Evolutionary conservation across 257 asterid genomes (phyloP).

Genomic region (Solanum arcanum): DNA sequence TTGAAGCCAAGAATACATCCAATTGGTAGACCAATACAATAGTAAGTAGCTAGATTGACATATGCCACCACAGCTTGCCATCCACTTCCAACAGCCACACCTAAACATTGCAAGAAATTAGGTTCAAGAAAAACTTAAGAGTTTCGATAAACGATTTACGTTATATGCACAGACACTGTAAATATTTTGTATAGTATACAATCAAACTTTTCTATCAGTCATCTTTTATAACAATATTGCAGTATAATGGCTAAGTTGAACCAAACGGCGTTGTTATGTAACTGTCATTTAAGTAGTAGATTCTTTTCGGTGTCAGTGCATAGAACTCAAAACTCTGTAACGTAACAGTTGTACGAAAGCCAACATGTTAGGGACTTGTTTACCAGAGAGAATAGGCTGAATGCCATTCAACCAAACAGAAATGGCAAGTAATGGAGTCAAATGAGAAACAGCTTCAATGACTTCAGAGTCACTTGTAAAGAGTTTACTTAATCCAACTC

Average conservation of each 20-base stretch:
- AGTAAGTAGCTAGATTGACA: slow-evolving; percentile 13
- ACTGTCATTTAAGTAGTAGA: background rate
- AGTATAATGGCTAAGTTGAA: background rate
- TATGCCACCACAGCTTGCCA: slow-evolving; percentile 23
- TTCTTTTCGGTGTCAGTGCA: background rate
- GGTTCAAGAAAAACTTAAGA: background rate
- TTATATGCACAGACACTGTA: background rate
- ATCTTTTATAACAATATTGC: background rate
- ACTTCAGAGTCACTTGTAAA: slow-evolving; percentile 17
- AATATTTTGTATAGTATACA: background rate
- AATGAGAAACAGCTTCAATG: slow-evolving; percentile 5
- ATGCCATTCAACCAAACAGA: slow-evolving; percentile 21
- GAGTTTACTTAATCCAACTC: slow-evolving; percentile 13
- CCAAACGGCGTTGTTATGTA: background rate
- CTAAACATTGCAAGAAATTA: background rate
- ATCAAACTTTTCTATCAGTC: background rate
- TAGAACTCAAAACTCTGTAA: background rate
- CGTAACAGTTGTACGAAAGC: background rate
- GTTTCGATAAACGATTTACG: background rate
- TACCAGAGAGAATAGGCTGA: slow-evolving; percentile 21
- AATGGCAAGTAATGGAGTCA: slow-evolving; percentile 19
- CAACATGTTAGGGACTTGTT: background rate
- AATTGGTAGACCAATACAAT: slow-evolving; percentile 15
- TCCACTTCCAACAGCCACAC: slow-evolving; percentile 31
- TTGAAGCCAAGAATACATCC: slow-evolving; percentile 22